Conservation (phyloP, 192 early-diverging fungal species). For the Globomyces pollinis-pini region DNA sequence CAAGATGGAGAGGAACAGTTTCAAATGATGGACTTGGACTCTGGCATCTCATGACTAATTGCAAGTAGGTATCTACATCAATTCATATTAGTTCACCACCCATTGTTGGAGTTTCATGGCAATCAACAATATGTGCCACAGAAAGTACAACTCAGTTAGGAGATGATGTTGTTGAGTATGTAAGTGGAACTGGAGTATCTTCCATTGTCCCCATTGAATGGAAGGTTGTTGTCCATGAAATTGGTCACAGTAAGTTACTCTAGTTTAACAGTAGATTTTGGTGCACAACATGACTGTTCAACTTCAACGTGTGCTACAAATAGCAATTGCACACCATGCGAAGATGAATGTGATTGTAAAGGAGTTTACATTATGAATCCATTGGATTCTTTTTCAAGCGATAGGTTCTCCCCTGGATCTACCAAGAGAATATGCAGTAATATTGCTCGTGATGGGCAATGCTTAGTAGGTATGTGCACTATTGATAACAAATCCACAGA, state of each 20-base stretch:
- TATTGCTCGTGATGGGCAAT: constrained; percentile 19
- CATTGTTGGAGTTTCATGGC: constrained; percentile 82
- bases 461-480: constrained; percentile 11
- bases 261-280: too few species aligned
- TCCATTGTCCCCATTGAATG: constrained; percentile 78
- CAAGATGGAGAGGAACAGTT: constrained; percentile 67
- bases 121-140: constrained; percentile 60
- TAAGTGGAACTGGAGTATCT: constrained; percentile 77
- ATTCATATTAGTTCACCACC: too few species aligned
- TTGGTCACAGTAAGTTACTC: too few species aligned
- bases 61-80: too few species aligned
- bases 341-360: constrained; percentile 41
- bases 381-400: constrained; percentile 30
- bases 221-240: constrained; percentile 91
- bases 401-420: constrained; percentile 35
- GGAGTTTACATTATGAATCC: constrained; percentile 42
- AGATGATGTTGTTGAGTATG: too few species aligned
- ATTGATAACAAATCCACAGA: constrained; percentile 24
- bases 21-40: constrained; percentile 68
- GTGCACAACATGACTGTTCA: constrained; percentile 85
- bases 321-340: constrained; percentile 67
- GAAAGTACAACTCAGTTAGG: constrained; percentile 29
- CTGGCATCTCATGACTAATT: constrained; percentile 87
- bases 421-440: constrained; percentile 23
- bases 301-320: constrained; percentile 37